A percentile compares a stretch with the other conserved stretches of the same genome.
Conservation (phyloP, 2,329 filamentous ascomycete species). For the Tolypocladium pustulatum region DNA sequence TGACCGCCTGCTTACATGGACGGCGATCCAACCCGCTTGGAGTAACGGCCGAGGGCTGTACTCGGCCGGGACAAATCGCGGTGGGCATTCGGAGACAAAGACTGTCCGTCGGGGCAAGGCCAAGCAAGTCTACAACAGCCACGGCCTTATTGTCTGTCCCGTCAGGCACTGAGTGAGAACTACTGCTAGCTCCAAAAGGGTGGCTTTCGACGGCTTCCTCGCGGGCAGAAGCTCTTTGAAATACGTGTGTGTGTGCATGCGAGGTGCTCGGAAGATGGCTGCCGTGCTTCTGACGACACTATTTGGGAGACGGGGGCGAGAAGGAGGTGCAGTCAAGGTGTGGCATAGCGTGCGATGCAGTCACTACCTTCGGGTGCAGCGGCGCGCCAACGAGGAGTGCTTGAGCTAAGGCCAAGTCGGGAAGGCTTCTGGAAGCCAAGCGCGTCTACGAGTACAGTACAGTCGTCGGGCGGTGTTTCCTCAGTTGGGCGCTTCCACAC, state of each 20-base stretch:
- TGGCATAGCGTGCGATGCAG: neutral
- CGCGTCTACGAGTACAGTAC: too few relatives aligned
- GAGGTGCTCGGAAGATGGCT: neutral
- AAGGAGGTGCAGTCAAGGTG: neutral
- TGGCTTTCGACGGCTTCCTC: neutral
- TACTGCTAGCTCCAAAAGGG: neutral
- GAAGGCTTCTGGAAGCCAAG: neutral
- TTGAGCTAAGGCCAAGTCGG: neutral
- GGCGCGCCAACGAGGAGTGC: neutral
- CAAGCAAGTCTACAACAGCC: neutral
- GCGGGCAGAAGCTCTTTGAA: neutral
- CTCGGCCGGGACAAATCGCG: neutral
- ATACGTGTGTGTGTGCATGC: too few relatives aligned
- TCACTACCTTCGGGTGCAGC: neutral
- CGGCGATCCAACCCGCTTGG: neutral
- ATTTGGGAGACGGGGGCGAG: neutral
- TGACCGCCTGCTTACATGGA: neutral
- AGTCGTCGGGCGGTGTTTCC: too few relatives aligned
- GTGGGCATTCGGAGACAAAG: neutral
- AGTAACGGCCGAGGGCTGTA: neutral
- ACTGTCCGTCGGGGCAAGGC: neutral
- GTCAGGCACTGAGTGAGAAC: neutral
- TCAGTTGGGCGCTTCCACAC: neutral
- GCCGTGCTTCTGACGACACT: neutral
- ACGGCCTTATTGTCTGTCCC: neutral